Conservation (phyloP, 2,329 filamentous ascomycete genomes). For the Paradendryphiella salina region DNA sequence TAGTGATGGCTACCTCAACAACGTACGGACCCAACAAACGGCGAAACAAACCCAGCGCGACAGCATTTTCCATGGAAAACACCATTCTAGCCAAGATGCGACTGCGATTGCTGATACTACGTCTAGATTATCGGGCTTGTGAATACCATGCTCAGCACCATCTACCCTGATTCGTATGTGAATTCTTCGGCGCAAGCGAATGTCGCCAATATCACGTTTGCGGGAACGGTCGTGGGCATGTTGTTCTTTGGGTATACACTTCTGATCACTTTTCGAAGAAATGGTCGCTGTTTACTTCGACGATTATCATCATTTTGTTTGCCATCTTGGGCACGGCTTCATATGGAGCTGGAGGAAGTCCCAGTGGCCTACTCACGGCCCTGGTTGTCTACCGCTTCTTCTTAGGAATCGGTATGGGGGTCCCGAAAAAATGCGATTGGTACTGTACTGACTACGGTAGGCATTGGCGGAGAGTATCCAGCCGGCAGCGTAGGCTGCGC, state of each 20-base stretch:
- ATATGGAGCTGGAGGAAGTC: conserved; percentile 71
- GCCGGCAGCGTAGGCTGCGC: conserved; percentile 82
- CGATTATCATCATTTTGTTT: conserved; percentile 81
- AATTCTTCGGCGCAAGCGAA: conserved; percentile 71
- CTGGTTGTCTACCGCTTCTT: conserved; percentile 86
- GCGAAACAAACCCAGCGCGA: conserved; percentile 12
- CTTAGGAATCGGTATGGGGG: conserved; percentile 54
- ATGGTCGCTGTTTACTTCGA: conserved; percentile 78
- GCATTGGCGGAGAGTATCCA: conserved; percentile 82
- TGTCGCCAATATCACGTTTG: conserved; percentile 81
- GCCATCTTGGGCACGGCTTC: conserved; percentile 76
- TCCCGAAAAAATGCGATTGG: background rate
- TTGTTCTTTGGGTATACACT: conserved; percentile 77
- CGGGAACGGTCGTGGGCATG: conserved; percentile 81
- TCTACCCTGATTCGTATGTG: conserved; percentile 74
- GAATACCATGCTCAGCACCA: conserved; percentile 69
- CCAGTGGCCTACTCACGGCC: conserved; percentile 73
- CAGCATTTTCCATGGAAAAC: conserved; percentile 3
- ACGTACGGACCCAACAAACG: conserved; percentile 54
- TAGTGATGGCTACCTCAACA: conserved; percentile 90
- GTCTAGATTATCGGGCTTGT: conserved; percentile 81
- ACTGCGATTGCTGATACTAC: conserved; percentile 14
- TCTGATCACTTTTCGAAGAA: conserved; percentile 84
- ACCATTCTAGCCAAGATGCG: background rate
- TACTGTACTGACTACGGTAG: conserved; percentile 8